Evolutionary conservation across 1,284 basidiomycete species (phyloP).

Genomic region (Cerrena zonata): DNA sequence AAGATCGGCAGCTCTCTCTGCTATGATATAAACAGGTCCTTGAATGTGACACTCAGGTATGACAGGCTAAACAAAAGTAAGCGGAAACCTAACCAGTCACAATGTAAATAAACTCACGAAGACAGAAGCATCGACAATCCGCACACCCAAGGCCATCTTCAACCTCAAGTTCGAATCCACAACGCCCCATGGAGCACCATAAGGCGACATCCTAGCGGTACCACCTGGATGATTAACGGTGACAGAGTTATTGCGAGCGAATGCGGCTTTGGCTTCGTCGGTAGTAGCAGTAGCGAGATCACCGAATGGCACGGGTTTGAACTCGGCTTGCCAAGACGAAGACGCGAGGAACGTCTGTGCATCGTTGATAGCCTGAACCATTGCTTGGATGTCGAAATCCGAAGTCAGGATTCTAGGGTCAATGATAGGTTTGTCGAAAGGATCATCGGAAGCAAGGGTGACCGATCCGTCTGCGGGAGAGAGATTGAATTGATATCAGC

Average conservation of each 20-base stretch:
- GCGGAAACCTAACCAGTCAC: background rate
- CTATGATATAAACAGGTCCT: slow-evolving; percentile 10
- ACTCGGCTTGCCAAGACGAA: slow-evolving; percentile 11
- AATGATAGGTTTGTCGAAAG: slow-evolving; percentile 17
- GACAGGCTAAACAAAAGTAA: slow-evolving; percentile 4
- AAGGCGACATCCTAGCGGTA: slow-evolving; percentile 21
- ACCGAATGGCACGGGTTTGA: slow-evolving; percentile 15
- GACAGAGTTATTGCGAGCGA: slow-evolving; percentile 13
- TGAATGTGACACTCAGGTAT: slow-evolving; percentile 9
- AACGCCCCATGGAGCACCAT: slow-evolving; percentile 15
- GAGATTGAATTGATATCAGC: no score
- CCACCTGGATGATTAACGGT: slow-evolving; percentile 23
- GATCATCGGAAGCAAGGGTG: slow-evolving; percentile 14
- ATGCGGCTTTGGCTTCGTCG: slow-evolving; percentile 18
- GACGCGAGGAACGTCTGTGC: slow-evolving; percentile 15
- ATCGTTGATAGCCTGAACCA: slow-evolving; percentile 14
- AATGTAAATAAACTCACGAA: slow-evolving; percentile 15
- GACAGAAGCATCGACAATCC: slow-evolving; percentile 28
- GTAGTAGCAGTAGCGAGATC: slow-evolving; percentile 18
- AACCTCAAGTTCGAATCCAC: slow-evolving; percentile 28
- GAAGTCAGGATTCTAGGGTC: slow-evolving; percentile 13
- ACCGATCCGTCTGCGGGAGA: slow-evolving; percentile 17
- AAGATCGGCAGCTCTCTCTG: slow-evolving; percentile 12
- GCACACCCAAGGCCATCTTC: slow-evolving; percentile 25
- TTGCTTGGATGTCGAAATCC: slow-evolving; percentile 15